Conservation (phyloP, 2,329 filamentous ascomycete species). For the Alternaria tenuissima region DNA sequence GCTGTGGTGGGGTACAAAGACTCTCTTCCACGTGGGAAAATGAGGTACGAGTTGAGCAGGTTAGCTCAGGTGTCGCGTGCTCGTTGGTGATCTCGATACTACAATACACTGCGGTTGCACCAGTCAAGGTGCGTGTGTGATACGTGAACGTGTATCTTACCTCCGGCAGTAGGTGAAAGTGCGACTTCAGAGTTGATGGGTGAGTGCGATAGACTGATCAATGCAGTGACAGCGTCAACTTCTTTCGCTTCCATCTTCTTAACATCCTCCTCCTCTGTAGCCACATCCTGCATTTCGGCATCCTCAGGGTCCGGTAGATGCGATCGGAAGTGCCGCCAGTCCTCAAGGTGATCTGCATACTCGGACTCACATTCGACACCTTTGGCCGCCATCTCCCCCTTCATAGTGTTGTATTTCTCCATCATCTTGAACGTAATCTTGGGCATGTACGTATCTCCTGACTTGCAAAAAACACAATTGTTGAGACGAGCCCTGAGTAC, state of each 20-base stretch:
- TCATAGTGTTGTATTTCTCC: constrained; percentile 16
- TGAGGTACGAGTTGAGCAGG: not conserved
- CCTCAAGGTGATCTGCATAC: constrained; percentile 8
- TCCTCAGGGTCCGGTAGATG: not conserved
- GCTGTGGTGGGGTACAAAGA: not conserved
- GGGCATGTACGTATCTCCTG: constrained; percentile 21
- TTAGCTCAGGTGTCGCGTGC: not conserved
- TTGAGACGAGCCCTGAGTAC: constrained; percentile 7
- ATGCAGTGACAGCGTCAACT: constrained; percentile 6
- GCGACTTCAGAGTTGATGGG: not conserved
- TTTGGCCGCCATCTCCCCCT: not conserved
- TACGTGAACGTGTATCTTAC: not conserved
- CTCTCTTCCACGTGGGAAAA: not conserved
- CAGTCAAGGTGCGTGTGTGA: not conserved
- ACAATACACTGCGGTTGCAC: not conserved
- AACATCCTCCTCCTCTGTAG: not conserved
- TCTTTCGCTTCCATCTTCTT: not conserved
- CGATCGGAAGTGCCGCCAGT: constrained; percentile 15
- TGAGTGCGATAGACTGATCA: constrained; percentile 6
- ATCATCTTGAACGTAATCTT: constrained; percentile 20
- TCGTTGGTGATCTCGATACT: not conserved
- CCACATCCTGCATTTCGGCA: not conserved
- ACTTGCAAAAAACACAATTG: constrained; percentile 8
- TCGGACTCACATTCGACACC: constrained; percentile 9
- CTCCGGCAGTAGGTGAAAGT: not conserved